Evolutionary conservation across 257 asterid genomes (phyloP).

Genomic region (Fraxinus quadrangulata): DNA sequence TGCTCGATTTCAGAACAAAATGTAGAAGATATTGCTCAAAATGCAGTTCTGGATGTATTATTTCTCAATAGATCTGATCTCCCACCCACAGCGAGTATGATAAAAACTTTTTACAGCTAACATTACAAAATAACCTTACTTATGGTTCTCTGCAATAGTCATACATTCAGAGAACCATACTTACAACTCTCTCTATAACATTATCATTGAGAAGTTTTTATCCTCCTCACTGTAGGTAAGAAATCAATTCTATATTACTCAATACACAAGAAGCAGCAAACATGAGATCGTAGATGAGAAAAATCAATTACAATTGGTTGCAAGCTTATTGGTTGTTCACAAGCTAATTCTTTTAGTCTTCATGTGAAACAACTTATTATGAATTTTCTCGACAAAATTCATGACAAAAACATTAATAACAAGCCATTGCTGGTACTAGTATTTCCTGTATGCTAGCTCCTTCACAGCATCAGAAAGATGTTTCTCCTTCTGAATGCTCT

Average conservation of each 20-base stretch:
- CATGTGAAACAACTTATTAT: too few species aligned
- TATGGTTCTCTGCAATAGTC: too few species aligned
- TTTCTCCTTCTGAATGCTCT: constrained; percentile 71
- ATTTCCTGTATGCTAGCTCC: constrained; percentile 69
- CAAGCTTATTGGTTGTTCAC: not conserved
- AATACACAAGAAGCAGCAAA: not conserved
- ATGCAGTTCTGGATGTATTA: not conserved
- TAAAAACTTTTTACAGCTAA: too few species aligned
- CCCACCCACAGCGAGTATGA: too few species aligned
- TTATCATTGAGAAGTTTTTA: too few species aligned
- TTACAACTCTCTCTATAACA: too few species aligned
- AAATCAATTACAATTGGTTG: not conserved
- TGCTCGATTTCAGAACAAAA: not conserved
- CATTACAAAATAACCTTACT: too few species aligned
- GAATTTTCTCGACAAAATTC: too few species aligned
- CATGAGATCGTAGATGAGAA: not conserved
- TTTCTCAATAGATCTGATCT: not conserved
- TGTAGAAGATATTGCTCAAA: not conserved
- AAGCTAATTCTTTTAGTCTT: too few species aligned
- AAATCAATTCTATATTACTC: too few species aligned
- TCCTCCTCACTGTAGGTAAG: too few species aligned
- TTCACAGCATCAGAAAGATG: constrained; percentile 55
- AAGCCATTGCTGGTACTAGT: constrained; percentile 31
- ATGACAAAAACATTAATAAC: not conserved
- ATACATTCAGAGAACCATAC: too few species aligned